Percentiles rank a stretch among this genome's conserved stretches.
Conservation (phyloP, 495 filamentous ascomycete genomes). For the Neurospora africana region DNA sequence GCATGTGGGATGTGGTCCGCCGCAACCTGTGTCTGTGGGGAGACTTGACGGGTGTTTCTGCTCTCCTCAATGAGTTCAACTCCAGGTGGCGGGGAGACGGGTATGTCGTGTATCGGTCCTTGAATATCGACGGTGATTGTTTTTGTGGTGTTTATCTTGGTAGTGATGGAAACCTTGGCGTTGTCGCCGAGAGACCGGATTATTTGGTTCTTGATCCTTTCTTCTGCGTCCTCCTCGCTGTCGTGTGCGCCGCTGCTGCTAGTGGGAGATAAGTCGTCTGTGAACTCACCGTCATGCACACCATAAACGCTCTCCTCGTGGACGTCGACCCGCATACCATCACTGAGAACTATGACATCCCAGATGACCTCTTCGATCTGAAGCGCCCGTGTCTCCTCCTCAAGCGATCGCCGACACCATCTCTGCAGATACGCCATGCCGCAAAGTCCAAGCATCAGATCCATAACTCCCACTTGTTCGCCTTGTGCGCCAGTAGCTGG, state of each 20-base stretch:
- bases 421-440: conserved; percentile 64
- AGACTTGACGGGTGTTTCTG: background rate
- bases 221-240: conserved; percentile 31
- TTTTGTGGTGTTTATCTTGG: conserved; percentile 52
- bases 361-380: conserved; percentile 56
- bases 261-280: conserved; percentile 25
- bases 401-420: conserved; percentile 51
- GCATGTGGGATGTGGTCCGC: background rate
- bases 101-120: conserved; percentile 47
- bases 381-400: conserved; percentile 41
- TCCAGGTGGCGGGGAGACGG: conserved; percentile 53
- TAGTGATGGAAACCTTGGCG: conserved; percentile 53
- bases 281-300: conserved; percentile 27
- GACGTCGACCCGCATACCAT: conserved; percentile 51
- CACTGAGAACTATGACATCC: conserved; percentile 68
- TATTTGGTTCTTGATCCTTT: conserved; percentile 36
- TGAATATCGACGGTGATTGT: conserved; percentile 65
- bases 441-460: conserved; percentile 56
- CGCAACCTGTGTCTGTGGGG: background rate
- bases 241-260: conserved; percentile 16
- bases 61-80: conserved; percentile 54
- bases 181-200: conserved; percentile 32
- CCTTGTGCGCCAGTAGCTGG: conserved; percentile 46
- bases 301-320: conserved; percentile 30
- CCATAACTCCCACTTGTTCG: conserved; percentile 54